Percentiles rank a stretch among this genome's conserved stretches.
Conservation (phyloP, 139 green algal genomes). For the Chara braunii region DNA sequence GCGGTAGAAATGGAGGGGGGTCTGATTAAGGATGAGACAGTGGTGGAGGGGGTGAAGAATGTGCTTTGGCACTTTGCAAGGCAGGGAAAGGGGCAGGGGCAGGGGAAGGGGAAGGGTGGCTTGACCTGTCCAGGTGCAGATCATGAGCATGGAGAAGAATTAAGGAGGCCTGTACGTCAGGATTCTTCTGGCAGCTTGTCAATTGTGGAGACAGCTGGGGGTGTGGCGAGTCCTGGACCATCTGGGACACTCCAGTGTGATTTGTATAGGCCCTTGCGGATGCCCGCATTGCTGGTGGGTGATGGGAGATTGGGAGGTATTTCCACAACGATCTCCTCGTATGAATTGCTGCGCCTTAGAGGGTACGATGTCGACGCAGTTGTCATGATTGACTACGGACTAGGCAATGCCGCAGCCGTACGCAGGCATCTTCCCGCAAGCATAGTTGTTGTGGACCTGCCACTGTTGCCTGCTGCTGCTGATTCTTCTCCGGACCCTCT, state of each 20-base stretch:
- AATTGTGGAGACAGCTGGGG: conserved; percentile 87
- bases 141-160: neutral
- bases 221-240: conserved; percentile 71
- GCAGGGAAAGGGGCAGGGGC: neutral
- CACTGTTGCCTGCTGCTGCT: neutral
- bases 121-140: neutral
- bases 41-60: neutral
- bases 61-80: neutral
- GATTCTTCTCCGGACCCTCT: neutral
- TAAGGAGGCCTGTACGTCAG: neutral
- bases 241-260: conserved; percentile 64
- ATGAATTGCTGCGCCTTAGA: conserved; percentile 63
- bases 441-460: conserved; percentile 8
- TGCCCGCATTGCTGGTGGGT: conserved; percentile 82
- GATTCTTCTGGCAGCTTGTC: conserved; percentile 33
- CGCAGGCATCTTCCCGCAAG: conserved; percentile 42
- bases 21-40: neutral
- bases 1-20: conserved; percentile 6
- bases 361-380: conserved; percentile 69
- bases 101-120: neutral
- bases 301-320: conserved; percentile 85
- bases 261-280: conserved; percentile 56
- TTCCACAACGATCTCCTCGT: conserved; percentile 70
- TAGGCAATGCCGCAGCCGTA: conserved; percentile 45
- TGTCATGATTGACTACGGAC: conserved; percentile 49